These are phyloP conservation scores for Fonsecaea monophora DNA, from an alignment of 2,329 filamentous ascomycete genomes.

Conservation along the genomic window DNA sequence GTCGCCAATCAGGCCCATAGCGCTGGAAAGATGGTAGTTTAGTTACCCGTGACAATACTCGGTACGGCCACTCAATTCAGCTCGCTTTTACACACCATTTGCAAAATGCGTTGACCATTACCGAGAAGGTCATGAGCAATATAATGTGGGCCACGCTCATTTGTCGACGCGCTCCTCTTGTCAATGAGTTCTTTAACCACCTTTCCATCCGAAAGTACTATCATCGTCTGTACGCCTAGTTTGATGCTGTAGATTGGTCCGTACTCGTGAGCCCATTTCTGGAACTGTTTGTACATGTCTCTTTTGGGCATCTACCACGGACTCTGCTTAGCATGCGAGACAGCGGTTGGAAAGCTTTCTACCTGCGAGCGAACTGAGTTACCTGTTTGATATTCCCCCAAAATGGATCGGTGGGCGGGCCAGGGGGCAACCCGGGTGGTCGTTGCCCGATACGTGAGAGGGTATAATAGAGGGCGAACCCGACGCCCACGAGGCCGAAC, in stretches of 20 bases:
- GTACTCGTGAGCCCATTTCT: neutral
- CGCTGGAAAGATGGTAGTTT: neutral
- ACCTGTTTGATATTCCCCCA: neutral
- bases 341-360: neutral
- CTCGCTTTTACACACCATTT: neutral
- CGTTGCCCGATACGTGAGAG: neutral
- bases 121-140: neutral
- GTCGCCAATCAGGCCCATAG: neutral
- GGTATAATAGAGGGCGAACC: neutral
- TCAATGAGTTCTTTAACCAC: neutral
- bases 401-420: neutral
- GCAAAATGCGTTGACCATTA: neutral
- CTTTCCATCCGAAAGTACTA: neutral
- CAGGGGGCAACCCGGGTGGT: neutral
- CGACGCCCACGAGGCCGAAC: neutral
- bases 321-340: too few species aligned
- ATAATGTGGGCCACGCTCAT: neutral
- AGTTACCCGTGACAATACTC: neutral
- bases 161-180: neutral
- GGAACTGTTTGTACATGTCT: neutral
- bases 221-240: neutral
- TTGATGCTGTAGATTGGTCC: neutral
- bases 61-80: neutral
- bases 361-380: neutral
- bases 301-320: neutral